Conservation (phyloP, 192 early-diverging fungal genomes). For the Powellomyces hirtus region DNA sequence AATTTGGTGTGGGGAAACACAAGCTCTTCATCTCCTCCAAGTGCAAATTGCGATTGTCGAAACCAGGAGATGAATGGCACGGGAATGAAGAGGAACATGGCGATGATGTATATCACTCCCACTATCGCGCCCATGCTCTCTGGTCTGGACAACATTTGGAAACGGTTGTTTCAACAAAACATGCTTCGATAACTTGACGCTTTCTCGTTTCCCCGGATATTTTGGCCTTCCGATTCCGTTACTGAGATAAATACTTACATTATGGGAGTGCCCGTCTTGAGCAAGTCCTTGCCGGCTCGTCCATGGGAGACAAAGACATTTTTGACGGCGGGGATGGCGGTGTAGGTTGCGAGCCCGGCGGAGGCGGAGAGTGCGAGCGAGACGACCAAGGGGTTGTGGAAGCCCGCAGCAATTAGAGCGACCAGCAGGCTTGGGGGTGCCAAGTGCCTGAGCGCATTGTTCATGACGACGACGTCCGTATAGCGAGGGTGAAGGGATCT, state of each 20-base stretch:
- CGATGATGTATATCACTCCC: slow-evolving; percentile 83
- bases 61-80: slow-evolving; percentile 91
- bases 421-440: slow-evolving; percentile 15
- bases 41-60: slow-evolving; percentile 18
- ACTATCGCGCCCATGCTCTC: slow-evolving; percentile 93
- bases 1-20: slow-evolving; percentile 75
- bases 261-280: slow-evolving; percentile 71
- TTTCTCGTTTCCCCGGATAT: too few species aligned
- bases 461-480: slow-evolving; percentile 12
- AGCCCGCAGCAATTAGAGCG: slow-evolving; percentile 7
- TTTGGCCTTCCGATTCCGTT: too few species aligned
- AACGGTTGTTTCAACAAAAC: too few species aligned
- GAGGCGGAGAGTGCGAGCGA: slow-evolving; percentile 66
- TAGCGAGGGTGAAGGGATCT: too few species aligned
- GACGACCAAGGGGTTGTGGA: slow-evolving; percentile 73
- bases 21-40: neutral
- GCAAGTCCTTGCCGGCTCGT: slow-evolving; percentile 74
- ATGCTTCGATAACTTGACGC: too few species aligned
- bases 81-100: slow-evolving; percentile 90
- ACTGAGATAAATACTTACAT: too few species aligned
- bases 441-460: slow-evolving; percentile 1
- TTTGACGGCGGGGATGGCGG: slow-evolving; percentile 61
- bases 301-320: slow-evolving; percentile 75
- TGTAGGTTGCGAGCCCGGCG: slow-evolving; percentile 72
- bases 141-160: too few species aligned